Percentiles rank a stretch among this genome's conserved stretches.
phyloP scores from a whole-genome alignment of 2,329 filamentous ascomycete species.

The Alternaria incomplexa region DNA sequence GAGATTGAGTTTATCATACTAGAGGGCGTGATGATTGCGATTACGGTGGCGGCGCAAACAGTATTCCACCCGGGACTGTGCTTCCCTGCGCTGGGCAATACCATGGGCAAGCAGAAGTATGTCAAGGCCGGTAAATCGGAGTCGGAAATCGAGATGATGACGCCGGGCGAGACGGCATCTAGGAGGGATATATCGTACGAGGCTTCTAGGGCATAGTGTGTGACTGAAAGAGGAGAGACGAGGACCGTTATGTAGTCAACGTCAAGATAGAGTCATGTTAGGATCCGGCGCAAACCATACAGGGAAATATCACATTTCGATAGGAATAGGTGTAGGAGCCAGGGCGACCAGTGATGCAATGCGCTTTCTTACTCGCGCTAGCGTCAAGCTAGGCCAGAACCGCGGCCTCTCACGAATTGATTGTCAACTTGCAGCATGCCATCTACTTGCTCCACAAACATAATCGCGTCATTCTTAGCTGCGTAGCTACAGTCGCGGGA shows the following conservation, averaged over 20 bases:
- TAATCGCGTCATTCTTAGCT: constrained; percentile 7
- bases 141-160: constrained; percentile 10
- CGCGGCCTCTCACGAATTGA: constrained; percentile 1
- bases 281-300: background rate
- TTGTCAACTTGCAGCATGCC: background rate
- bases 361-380: constrained; percentile 2
- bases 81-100: constrained; percentile 29
- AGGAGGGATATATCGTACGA: background rate
- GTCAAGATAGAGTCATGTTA: background rate
- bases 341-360: constrained; percentile 1
- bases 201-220: background rate
- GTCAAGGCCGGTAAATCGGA: background rate
- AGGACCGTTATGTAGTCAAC: background rate
- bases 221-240: background rate
- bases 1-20: constrained; percentile 57
- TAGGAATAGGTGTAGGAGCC: background rate
- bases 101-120: constrained; percentile 11
- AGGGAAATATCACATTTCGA: background rate
- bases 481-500: constrained; percentile 18
- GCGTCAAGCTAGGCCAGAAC: constrained; percentile 9
- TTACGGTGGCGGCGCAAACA: constrained; percentile 53
- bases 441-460: background rate
- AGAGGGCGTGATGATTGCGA: constrained; percentile 58
- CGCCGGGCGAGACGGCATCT: background rate
- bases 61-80: constrained; percentile 52